Evolutionary conservation across 805 yeast species (phyloP).

Genomic region (Maudiozyma bulderi): DNA sequence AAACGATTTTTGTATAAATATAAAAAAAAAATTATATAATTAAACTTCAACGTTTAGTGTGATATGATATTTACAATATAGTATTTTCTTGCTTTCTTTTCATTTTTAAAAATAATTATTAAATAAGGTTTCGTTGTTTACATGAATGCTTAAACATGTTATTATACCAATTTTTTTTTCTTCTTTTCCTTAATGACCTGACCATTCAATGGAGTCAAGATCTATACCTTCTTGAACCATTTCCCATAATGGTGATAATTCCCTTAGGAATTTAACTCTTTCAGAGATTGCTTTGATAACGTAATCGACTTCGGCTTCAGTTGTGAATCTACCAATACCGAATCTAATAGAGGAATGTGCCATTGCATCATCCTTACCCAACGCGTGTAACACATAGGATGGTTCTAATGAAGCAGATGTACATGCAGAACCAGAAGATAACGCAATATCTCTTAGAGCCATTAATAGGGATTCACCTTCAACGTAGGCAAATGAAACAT

Average conservation of each 20-base stretch:
- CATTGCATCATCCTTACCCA: conserved; percentile 95
- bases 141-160: neutral
- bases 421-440: conserved; percentile 96
- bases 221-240: conserved; percentile 99
- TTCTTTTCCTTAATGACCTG: conserved; percentile 58
- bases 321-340: conserved; percentile 94
- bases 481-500: conserved; percentile 91
- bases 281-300: conserved; percentile 81
- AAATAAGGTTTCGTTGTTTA: neutral
- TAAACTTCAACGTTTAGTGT: neutral
- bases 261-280: conserved; percentile 85
- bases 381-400: conserved; percentile 88
- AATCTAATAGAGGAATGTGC: conserved; percentile 98
- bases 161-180: no score
- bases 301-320: conserved; percentile 91
- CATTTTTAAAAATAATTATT: neutral
- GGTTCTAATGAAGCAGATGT: conserved; percentile 98
- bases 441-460: conserved; percentile 96
- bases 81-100: neutral
- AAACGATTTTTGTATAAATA: neutral
- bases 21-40: neutral
- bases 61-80: neutral
- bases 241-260: conserved; percentile 94
- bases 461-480: conserved; percentile 96
- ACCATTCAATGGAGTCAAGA: conserved; percentile 89